Evolutionary conservation across 75 land plant species (phyloP).

Genomic region (Gnetum montanum): DNA sequence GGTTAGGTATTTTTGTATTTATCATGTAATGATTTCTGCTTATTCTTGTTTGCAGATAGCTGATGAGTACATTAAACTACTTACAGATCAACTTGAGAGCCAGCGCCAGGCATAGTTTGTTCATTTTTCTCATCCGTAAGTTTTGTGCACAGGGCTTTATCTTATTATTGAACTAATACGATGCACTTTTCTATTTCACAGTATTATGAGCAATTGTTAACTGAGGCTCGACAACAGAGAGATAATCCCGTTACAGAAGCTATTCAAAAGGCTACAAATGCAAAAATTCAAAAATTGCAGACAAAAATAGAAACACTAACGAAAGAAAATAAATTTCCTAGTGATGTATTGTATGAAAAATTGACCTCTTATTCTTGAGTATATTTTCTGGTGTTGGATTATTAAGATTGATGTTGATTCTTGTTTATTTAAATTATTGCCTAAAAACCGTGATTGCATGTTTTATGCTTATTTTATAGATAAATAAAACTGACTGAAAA

Average conservation of each 20-base stretch:
- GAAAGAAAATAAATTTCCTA: constrained; percentile 62
- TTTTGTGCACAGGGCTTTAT: too few relatives aligned
- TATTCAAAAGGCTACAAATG: constrained; percentile 46
- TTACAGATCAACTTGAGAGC: constrained; percentile 78
- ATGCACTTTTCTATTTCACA: too few relatives aligned
- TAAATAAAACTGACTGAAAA: constrained; percentile 80
- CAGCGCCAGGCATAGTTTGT: constrained; percentile 70
- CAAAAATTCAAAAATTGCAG: constrained; percentile 63
- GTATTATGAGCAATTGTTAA: constrained; percentile 69
- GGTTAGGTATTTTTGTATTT: too few relatives aligned
- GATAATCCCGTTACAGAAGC: constrained; percentile 58
- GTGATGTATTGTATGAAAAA: constrained; percentile 25
- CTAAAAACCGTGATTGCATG: background rate
- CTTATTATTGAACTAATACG: too few relatives aligned
- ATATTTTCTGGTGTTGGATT: background rate
- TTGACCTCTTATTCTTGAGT: background rate
- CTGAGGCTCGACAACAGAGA: constrained; percentile 53
- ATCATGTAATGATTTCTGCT: too few relatives aligned
- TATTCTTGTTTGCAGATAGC: constrained; percentile 46
- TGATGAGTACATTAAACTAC: constrained; percentile 74
- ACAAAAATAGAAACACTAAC: constrained; percentile 52
- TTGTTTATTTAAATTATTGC: background rate
- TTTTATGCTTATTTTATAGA: constrained; percentile 24
- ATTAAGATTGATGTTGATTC: background rate
- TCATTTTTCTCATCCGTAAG: too few relatives aligned